Evolutionary conservation across 139 green algal species (phyloP), one percentile per base, ranked within the genome.

Genomic region (Astrephomene gubernaculifera): DNA sequence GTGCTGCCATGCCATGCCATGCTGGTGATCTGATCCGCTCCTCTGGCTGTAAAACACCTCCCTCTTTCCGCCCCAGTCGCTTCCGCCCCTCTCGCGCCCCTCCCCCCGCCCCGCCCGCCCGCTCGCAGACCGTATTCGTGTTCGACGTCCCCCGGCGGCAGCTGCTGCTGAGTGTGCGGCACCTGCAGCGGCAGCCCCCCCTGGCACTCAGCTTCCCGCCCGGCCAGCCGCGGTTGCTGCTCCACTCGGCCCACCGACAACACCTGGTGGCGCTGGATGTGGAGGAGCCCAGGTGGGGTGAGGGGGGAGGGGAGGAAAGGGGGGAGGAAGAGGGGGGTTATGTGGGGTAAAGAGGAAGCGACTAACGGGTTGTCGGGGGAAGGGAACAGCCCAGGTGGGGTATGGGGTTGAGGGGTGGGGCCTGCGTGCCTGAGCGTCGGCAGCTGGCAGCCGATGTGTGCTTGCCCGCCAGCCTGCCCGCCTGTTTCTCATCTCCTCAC

Each of bases 161-260:
- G 72, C 72, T 81, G 22, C 4, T 69, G 25, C 52, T 81, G 4
- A 24, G 19, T 2, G 7, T 81, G 52, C 33, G 72, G 1, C 72
- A 81, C 52, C 22, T 14, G 29, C 72, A 81, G 52, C 68, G 49
- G 72, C 72, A 81, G 72, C 52, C 72, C 27, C 72, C 72, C 9
- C 72, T 81, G 33, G 72, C 72, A 22, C 33, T 81, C 21, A 2
- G 2, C 49, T 81, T 52, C 24, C 6, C 68, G 49, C 72, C 71
- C 0, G 45, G 45, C 9, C 45, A 33, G 25, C 35, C 33, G 41
- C n/a, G 14, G 25, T 24, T 81, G 33, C 72, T 81, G 52, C 22
- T 52, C 2, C 72, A 81, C 72, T 49, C 72, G 24, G 52, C 52
- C 5, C 33, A 81, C 52, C 49, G 72, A 3, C 43, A 81, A 52